phyloP scores from a whole-genome alignment of 2,329 filamentous ascomycete genomes.

The Aspergillus bombycis region DNA sequence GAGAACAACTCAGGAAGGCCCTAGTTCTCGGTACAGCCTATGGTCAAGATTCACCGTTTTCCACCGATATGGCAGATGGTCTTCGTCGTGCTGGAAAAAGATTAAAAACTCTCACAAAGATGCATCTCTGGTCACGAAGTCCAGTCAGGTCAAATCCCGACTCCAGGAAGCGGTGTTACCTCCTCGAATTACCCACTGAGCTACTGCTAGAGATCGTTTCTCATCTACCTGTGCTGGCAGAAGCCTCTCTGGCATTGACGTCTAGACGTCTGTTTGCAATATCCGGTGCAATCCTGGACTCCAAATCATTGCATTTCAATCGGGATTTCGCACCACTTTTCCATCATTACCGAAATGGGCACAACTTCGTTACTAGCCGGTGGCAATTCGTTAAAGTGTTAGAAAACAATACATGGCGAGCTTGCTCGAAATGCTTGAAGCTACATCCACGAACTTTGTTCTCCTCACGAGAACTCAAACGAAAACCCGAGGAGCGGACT shows the following conservation, averaged over 20 bases:
- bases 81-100: constrained; percentile 34
- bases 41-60: constrained; percentile 20
- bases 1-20: constrained; percentile 8
- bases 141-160: constrained; percentile 21
- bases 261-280: constrained; percentile 42
- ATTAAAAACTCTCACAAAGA: constrained; percentile 33
- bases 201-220: constrained; percentile 41
- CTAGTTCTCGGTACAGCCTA: constrained; percentile 14
- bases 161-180: constrained; percentile 29
- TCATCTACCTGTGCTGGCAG: constrained; percentile 37
- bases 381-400: constrained; percentile 42
- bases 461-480: constrained; percentile 35
- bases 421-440: constrained; percentile 43
- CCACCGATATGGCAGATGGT: constrained; percentile 31
- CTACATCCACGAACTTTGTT: constrained; percentile 42
- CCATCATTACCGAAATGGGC: constrained; percentile 42
- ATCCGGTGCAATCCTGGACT: constrained; percentile 32
- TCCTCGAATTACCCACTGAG: constrained; percentile 43
- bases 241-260: constrained; percentile 42
- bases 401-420: constrained; percentile 39
- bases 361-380: constrained; percentile 39
- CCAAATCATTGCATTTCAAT: constrained; percentile 39
- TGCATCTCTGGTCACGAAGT: constrained; percentile 30
- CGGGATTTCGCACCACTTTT: constrained; percentile 45
- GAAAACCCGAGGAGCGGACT: constrained; percentile 34